Conservation (phyloP, 176 grass and related monocot genomes). For the Phragmites australis region DNA sequence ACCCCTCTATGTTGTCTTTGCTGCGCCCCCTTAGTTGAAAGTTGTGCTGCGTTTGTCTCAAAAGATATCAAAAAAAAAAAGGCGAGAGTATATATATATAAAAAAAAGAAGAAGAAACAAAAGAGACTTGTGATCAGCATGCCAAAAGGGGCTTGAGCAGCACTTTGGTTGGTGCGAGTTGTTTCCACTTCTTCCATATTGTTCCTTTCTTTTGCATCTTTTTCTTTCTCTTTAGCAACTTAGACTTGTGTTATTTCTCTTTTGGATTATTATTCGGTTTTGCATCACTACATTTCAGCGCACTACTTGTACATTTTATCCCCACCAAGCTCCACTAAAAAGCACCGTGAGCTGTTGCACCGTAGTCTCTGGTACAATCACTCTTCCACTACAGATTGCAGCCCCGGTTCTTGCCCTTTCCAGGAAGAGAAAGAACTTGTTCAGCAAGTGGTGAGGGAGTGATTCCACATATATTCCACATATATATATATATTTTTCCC, state of each 20-base stretch:
- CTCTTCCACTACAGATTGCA: no score
- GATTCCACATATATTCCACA: no score
- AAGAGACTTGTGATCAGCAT: background rate
- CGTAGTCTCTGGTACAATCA: no score
- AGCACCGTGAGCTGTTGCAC: no score
- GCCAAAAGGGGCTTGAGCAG: background rate
- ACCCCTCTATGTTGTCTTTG: background rate
- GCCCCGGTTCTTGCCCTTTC: no score
- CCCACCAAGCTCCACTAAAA: background rate
- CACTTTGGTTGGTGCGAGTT: background rate
- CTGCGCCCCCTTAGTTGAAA: background rate
- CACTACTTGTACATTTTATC: background rate
- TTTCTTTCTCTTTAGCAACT: slow-evolving; percentile 22
- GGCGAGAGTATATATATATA: no score
- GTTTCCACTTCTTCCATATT: background rate
- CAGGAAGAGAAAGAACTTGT: no score
- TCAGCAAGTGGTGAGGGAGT: no score
- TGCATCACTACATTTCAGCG: slow-evolving; percentile 9
- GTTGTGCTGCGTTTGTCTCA: background rate
- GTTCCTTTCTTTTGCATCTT: background rate
- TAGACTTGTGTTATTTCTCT: background rate
- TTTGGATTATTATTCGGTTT: slow-evolving; percentile 29
- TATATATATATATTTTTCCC: no score
- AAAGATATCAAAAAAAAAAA: background rate
- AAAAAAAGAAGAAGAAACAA: background rate